Base-by-base conservation (phyloP, 352 stramenopile genomes). In the Globisporangium abappressorium region DNA sequence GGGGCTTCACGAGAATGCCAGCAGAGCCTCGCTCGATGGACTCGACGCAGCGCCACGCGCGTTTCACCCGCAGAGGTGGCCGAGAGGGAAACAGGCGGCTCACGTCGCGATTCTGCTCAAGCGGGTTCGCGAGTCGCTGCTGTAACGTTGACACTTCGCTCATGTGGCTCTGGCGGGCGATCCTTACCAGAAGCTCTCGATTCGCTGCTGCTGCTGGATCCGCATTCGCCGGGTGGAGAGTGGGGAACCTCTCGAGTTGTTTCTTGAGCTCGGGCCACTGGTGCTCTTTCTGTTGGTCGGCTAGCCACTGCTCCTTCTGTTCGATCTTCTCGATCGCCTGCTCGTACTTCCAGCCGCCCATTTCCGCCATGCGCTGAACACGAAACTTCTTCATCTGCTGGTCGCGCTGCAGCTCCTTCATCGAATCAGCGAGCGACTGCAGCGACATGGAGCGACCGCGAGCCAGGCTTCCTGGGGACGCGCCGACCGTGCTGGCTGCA, bases 1-100 rank as follows among this genome's bases (percentile, higher is more conserved):
- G 89, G n/a, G 87, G 86, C 64, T 97, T 97, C 8, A 97, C 86
- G 12, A 97, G 78, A 61, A 97, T 97, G 18, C 89, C 89, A 6
- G 88, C 83, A 7, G 80, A 85, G 12, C 86, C 86, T 20, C 75
- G 75, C 34, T 90, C 66, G 51, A 95, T 95, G 26, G 85, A 92
- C 65, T 97, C 87, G 49, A 95, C 80, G 65, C 89, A 97, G 2
- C 89, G 77, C 84, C 89, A 95, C 30, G 86, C 90, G 2, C 84
- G 84, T 76, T 97, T 97, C 46, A 91, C 85, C 0, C 89, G 85
- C 64, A 96, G 65, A 30, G 84, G 73, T 24, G 87, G 86, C 0
- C 89, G 79, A 53, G 80, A 85, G n/a, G 85, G 84, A 18, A 80
- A 89, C 12, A 94, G 66, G 26, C 56, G 69, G 15, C 62, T 41